phyloP scores from a whole-genome alignment of 1,139 yeast species.

The Geotrichum phurueaensis region DNA sequence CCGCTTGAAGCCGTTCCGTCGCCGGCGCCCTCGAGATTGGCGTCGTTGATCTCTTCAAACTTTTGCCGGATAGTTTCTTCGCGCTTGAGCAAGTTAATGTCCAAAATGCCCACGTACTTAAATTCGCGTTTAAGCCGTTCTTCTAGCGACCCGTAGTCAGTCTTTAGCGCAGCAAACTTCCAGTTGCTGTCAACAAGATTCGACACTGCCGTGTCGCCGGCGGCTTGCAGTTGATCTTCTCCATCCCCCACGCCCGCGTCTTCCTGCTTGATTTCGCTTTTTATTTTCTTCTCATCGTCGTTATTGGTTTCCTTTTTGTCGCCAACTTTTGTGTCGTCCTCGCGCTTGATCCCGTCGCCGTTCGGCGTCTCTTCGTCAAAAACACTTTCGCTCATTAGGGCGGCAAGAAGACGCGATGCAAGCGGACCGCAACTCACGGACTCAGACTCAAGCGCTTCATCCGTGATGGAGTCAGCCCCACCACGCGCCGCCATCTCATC shows the following conservation, averaged over 20 bases:
- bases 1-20: neutral
- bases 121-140: slow-evolving; percentile 83
- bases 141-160: slow-evolving; percentile 77
- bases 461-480: slow-evolving; percentile 52
- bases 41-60: slow-evolving; percentile 6
- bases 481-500: slow-evolving; percentile 37
- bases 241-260: slow-evolving; percentile 13
- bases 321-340: neutral
- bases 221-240: slow-evolving; percentile 16
- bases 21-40: neutral
- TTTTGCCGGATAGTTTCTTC: slow-evolving; percentile 35
- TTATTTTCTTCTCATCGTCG: slow-evolving; percentile 24
- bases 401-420: slow-evolving; percentile 77
- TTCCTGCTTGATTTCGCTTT: slow-evolving; percentile 9
- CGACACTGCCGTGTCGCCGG: slow-evolving; percentile 12
- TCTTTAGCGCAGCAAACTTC: slow-evolving; percentile 43
- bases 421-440: slow-evolving; percentile 88
- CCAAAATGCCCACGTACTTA: slow-evolving; percentile 83
- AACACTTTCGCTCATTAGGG: slow-evolving; percentile 55
- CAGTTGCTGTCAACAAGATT: slow-evolving; percentile 32
- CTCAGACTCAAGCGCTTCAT: slow-evolving; percentile 62
- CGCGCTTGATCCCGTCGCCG: slow-evolving; percentile 22
- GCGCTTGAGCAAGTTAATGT: slow-evolving; percentile 36
- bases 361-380: slow-evolving; percentile 22
- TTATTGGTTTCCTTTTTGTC: slow-evolving; percentile 11